Conservation (phyloP, 2,329 filamentous ascomycete species). For the Cordyceps militaris region DNA sequence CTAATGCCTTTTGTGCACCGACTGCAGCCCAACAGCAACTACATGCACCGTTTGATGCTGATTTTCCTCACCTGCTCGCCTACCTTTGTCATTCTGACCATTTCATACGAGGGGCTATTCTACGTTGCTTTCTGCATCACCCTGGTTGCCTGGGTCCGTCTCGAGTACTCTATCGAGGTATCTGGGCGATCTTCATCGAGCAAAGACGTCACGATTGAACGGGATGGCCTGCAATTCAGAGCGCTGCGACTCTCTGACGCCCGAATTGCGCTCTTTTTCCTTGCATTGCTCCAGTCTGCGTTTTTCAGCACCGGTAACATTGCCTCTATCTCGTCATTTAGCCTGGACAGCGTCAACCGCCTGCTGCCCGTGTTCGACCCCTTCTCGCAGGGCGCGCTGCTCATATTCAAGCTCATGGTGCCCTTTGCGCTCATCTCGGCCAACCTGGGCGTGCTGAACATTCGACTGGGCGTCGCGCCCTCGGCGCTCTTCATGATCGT, state of each 20-base stretch:
- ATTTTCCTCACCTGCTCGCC: constrained; percentile 91
- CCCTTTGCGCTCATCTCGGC: constrained; percentile 90
- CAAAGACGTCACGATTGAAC: constrained; percentile 12
- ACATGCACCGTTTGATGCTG: constrained; percentile 80
- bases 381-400: constrained; percentile 79
- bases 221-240: constrained; percentile 37
- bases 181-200: not conserved
- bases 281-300: constrained; percentile 86
- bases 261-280: constrained; percentile 87
- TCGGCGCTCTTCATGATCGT: constrained; percentile 91
- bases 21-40: constrained; percentile 73
- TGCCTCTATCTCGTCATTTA: constrained; percentile 89
- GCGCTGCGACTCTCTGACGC: constrained; percentile 74
- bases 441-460: constrained; percentile 89
- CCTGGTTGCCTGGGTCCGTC: constrained; percentile 80
- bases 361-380: constrained; percentile 90
- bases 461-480: constrained; percentile 72
- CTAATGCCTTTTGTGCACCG: constrained; percentile 75
- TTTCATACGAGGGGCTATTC: constrained; percentile 95
- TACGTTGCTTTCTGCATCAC: constrained; percentile 83
- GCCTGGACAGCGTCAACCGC: constrained; percentile 79
- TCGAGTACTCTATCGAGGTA: constrained; percentile 65
- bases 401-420: constrained; percentile 84
- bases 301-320: constrained; percentile 98
- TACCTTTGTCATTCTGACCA: constrained; percentile 90